phyloP scores from a whole-genome alignment of 257 asterid genomes.

The Solanum etuberosum region DNA sequence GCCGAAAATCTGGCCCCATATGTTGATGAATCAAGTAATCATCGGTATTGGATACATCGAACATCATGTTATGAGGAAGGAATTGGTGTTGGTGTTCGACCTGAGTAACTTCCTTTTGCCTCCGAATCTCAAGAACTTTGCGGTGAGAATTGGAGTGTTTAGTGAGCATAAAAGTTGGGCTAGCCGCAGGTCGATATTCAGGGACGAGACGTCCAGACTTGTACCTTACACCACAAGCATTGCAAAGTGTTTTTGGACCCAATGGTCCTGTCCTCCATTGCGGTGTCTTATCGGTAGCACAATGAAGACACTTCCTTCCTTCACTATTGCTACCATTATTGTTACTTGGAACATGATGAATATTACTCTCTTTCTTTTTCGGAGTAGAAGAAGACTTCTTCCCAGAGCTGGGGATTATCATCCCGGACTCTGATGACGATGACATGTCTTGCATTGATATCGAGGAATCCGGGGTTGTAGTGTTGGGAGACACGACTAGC shows the following conservation, averaged over 20 bases:
- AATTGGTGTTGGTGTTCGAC: constrained; percentile 48
- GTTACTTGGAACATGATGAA: constrained; percentile 6
- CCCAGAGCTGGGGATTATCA: not conserved
- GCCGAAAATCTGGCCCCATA: constrained; percentile 68
- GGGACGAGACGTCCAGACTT: constrained; percentile 94
- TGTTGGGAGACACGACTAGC: constrained; percentile 23
- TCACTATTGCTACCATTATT: constrained; percentile 16
- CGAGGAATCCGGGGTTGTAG: not conserved
- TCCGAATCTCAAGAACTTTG: constrained; percentile 72
- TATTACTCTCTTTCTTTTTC: constrained; percentile 24
- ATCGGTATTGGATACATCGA: constrained; percentile 46
- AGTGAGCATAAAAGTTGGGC: constrained; percentile 77
- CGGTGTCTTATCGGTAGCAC: constrained; percentile 94
- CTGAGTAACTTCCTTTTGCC: constrained; percentile 62
- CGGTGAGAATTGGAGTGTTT: constrained; percentile 89
- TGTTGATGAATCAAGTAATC: constrained; percentile 86
- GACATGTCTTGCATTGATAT: constrained; percentile 9
- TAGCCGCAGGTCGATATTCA: constrained; percentile 85
- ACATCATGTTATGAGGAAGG: constrained; percentile 59
- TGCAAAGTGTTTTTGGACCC: constrained; percentile 94
- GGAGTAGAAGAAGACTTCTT: constrained; percentile 10
- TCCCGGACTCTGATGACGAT: constrained; percentile 43
- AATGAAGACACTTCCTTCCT: constrained; percentile 77
- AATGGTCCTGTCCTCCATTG: constrained; percentile 94
- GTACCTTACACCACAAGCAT: constrained; percentile 87